Conservation (phyloP, 139 green algal species). For the Eudorina sp. region DNA sequence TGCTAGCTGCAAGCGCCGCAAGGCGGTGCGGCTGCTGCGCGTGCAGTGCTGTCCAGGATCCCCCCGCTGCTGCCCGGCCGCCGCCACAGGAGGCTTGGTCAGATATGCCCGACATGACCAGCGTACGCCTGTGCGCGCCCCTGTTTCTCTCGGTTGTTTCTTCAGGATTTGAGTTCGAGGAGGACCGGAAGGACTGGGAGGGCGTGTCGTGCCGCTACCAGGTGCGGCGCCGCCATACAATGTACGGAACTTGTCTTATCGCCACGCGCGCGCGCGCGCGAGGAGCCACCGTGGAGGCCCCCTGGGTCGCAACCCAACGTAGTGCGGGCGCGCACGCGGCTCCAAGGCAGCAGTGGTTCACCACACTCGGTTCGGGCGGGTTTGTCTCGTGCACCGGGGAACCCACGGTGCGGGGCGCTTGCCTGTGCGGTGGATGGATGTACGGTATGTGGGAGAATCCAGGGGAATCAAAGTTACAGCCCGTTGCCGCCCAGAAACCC, state of each 20-base stretch:
- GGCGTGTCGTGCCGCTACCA: conserved; percentile 45
- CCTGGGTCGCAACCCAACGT: background rate
- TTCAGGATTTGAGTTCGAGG: conserved; percentile 9
- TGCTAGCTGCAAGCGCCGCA: too few species aligned
- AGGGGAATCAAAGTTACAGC: too few species aligned
- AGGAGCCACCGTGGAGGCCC: background rate
- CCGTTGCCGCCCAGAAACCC: too few species aligned
- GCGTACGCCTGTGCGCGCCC: background rate
- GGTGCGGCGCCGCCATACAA: background rate
- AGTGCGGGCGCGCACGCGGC: background rate
- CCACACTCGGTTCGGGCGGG: too few species aligned
- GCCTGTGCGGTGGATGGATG: too few species aligned
- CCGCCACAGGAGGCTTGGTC: background rate
- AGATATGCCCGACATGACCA: background rate
- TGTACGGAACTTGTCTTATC: too few species aligned
- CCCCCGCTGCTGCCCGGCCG: background rate
- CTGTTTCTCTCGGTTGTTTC: background rate
- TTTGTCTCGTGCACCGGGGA: too few species aligned
- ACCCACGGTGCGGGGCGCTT: too few species aligned
- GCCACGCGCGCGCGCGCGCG: background rate
- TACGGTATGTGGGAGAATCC: too few species aligned
- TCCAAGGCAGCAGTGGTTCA: too few species aligned
- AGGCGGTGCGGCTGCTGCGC: too few species aligned
- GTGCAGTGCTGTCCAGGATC: background rate
- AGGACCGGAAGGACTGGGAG: conserved; percentile 13